phyloP scores from a whole-genome alignment of 2,329 filamentous ascomycete genomes.

The Ophiocordyceps camponoti-leonardi region DNA sequence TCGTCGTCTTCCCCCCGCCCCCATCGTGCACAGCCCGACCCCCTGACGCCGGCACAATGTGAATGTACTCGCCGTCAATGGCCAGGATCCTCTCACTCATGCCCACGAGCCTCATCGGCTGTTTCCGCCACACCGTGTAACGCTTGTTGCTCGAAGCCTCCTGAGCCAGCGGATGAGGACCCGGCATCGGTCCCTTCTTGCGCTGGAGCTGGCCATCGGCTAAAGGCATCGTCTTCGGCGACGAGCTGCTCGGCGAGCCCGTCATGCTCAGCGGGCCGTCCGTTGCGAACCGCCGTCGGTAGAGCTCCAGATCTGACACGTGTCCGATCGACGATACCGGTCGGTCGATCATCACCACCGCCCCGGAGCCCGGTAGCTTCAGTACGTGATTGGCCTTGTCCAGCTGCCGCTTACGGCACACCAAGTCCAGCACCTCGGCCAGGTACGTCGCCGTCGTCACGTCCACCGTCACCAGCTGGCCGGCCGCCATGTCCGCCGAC shows the following conservation, averaged over 20 bases:
- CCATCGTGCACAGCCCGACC: conserved; percentile 49
- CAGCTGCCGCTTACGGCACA: conserved; percentile 60
- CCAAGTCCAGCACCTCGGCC: conserved; percentile 62
- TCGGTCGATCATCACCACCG: conserved; percentile 59
- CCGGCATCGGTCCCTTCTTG: conserved; percentile 32
- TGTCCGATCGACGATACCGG: conserved; percentile 65
- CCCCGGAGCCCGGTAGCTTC: conserved; percentile 58
- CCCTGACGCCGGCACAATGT: conserved; percentile 58
- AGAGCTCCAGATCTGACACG: conserved; percentile 57
- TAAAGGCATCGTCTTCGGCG: conserved; percentile 44
- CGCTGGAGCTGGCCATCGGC: conserved; percentile 23
- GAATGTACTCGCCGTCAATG: conserved; percentile 74
- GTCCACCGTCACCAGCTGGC: conserved; percentile 56
- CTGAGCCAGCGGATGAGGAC: conserved; percentile 49
- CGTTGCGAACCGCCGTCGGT: conserved; percentile 56
- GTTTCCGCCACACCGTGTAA: conserved; percentile 67
- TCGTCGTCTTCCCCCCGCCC: conserved; percentile 50
- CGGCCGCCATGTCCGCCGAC: conserved; percentile 50
- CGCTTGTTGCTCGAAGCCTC: conserved; percentile 51
- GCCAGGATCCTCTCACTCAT: conserved; percentile 60
- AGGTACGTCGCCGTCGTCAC: conserved; percentile 73
- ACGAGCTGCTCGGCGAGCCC: conserved; percentile 51
- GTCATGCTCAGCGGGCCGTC: conserved; percentile 54
- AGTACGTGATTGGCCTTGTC: conserved; percentile 68
- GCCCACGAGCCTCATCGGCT: conserved; percentile 64